phyloP scores from a whole-genome alignment of 331 rosid species.

The Malus hybrid region DNA sequence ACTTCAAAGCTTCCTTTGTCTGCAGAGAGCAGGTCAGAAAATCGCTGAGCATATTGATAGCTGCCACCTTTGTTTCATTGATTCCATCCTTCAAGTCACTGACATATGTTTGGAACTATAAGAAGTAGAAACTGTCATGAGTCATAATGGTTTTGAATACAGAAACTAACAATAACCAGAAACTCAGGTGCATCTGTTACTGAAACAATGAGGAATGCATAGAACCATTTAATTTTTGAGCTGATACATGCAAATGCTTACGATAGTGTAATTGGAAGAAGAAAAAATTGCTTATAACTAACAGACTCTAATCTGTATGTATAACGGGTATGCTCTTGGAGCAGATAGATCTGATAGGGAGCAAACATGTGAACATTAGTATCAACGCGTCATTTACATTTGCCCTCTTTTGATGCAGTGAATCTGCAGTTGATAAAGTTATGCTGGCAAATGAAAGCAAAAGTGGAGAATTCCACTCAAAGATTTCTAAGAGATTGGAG shows the following conservation, averaged over 20 bases:
- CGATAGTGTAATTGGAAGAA: no score
- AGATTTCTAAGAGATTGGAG: constrained; percentile 21
- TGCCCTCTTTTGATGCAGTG: constrained; percentile 30
- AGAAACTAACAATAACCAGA: not conserved
- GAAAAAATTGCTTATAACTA: no score
- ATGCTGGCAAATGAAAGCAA: constrained; percentile 24
- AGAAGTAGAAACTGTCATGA: constrained; percentile 9
- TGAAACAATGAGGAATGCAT: not conserved
- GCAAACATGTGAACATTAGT: not conserved
- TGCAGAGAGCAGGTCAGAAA: constrained; percentile 41
- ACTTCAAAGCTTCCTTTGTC: constrained; percentile 26
- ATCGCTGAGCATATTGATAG: constrained; percentile 1
- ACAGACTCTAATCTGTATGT: not conserved
- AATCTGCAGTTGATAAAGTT: constrained; percentile 18
- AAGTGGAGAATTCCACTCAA: constrained; percentile 21
- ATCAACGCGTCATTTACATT: not conserved
- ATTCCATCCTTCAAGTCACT: not conserved
- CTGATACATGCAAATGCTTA: not conserved
- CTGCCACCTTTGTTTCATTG: not conserved
- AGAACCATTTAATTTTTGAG: not conserved
- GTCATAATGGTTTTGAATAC: not conserved
- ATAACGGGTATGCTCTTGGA: not conserved
- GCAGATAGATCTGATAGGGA: not conserved
- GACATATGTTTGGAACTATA: not conserved
- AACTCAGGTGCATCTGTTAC: not conserved